phyloP scores from a whole-genome alignment of 495 filamentous ascomycete species.

The Neurospora sp. region DNA sequence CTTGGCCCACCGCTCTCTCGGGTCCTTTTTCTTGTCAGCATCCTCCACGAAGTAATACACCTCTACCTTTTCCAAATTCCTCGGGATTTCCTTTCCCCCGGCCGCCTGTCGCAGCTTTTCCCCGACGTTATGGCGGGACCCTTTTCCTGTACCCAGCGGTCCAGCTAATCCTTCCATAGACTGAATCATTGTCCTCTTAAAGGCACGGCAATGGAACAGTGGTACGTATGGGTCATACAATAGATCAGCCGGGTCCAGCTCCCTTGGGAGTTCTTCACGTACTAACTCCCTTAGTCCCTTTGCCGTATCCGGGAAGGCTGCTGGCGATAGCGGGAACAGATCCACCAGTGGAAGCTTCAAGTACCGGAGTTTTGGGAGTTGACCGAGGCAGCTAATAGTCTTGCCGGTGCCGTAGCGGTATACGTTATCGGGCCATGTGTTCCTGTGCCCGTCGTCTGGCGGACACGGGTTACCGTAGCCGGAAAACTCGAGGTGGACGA shows the following conservation, averaged over 20 bases:
- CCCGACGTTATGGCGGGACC: background rate
- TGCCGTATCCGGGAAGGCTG: background rate
- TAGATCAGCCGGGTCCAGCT: background rate
- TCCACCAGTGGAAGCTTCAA: background rate
- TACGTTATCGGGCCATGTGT: background rate
- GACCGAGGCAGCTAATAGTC: background rate
- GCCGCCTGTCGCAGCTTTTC: background rate
- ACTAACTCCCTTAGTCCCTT: background rate
- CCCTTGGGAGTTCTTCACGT: rapidly evolving
- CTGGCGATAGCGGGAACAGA: background rate
- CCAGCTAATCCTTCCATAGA: background rate
- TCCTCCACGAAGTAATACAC: background rate
- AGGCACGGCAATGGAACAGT: background rate
- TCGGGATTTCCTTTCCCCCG: background rate
- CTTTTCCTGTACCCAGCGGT: background rate
- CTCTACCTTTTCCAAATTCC: background rate
- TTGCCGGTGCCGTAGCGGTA: background rate
- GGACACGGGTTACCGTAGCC: background rate
- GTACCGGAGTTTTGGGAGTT: background rate
- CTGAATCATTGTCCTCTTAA: background rate
- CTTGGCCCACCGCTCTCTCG: background rate
- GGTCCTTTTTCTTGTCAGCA: background rate
- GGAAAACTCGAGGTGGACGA: background rate
- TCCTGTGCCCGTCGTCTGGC: background rate
- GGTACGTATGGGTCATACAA: background rate